These are phyloP conservation scores for Exophiala viscosa DNA, from an alignment of 2,329 filamentous ascomycete species.

Conservation along the genomic window DNA sequence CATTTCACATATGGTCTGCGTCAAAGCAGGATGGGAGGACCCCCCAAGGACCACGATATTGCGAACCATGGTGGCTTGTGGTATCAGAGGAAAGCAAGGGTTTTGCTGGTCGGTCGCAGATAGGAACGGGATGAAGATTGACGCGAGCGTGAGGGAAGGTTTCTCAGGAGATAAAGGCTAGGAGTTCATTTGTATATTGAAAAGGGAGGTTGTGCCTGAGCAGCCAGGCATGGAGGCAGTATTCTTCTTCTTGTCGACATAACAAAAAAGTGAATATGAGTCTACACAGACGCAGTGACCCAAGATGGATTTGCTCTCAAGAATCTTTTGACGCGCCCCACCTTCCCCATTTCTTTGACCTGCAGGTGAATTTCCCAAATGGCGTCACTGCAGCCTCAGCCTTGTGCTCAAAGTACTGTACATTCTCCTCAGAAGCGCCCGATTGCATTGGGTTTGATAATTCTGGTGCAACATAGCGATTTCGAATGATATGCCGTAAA, in stretches of 20 bases:
- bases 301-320: background rate
- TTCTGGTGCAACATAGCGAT: no score
- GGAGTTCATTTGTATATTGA: background rate
- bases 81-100: background rate
- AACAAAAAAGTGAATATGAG: conserved; percentile 6
- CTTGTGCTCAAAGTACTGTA: no score
- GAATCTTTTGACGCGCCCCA: conserved; percentile 24
- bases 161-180: background rate
- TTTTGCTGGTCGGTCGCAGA: no score
- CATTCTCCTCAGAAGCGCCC: no score
- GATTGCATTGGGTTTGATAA: no score
- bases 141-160: background rate
- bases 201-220: background rate
- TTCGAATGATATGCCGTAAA: no score
- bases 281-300: background rate
- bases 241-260: conserved; percentile 12
- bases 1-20: conserved; percentile 80
- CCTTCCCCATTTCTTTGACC: conserved; percentile 10
- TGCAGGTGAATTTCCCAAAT: conserved; percentile 2
- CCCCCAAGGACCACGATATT: conserved; percentile 93
- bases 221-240: conserved; percentile 3
- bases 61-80: conserved; percentile 65
- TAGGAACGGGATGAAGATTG: no score
- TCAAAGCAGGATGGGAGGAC: conserved; percentile 84
- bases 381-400: conserved; percentile 7